A percentile compares a stretch with the other conserved stretches of the same genome.
Evolutionary conservation across 2,329 filamentous ascomycete species (phyloP).

Genomic region (Beauveria sp.): DNA sequence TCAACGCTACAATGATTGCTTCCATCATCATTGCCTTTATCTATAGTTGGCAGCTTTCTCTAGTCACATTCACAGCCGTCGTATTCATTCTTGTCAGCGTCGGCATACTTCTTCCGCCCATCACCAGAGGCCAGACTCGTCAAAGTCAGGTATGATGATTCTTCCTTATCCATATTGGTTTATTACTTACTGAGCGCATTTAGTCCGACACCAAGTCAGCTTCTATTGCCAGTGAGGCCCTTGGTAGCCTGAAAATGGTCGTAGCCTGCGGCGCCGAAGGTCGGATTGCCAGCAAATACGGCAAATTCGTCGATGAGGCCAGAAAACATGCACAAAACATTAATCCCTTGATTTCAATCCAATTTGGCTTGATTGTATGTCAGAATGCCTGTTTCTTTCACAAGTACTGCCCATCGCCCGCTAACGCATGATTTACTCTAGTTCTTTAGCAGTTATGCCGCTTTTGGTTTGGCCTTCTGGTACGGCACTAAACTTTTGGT

Average conservation of each 20-base stretch:
- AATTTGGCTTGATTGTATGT: constrained; percentile 43
- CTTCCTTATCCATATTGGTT: not conserved
- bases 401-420: too few species aligned
- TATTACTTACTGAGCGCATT: not conserved
- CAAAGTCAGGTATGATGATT: constrained; percentile 30
- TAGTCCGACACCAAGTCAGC: constrained; percentile 38
- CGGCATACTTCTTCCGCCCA: constrained; percentile 43
- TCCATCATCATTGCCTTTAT: constrained; percentile 48
- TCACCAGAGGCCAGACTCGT: constrained; percentile 45
- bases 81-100: constrained; percentile 47
- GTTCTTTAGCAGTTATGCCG: constrained; percentile 46
- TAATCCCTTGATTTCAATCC: constrained; percentile 42
- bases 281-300: constrained; percentile 45
- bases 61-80: constrained; percentile 50
- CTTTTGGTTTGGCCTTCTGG: constrained; percentile 55
- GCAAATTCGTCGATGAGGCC: constrained; percentile 45
- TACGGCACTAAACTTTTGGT: constrained; percentile 47
- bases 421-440: constrained; percentile 15
- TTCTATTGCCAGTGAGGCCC: constrained; percentile 53
- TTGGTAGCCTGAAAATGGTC: constrained; percentile 53
- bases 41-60: constrained; percentile 50
- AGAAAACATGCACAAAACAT: constrained; percentile 40
- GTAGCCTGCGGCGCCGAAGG: constrained; percentile 54
- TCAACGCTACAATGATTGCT: constrained; percentile 41
- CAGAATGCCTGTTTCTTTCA: not conserved